A percentile compares a stretch with the other conserved stretches of the same genome.
These are phyloP conservation scores for Whalleya microplaca DNA, from an alignment of 2,329 filamentous ascomycete species.

Conservation along the genomic window DNA sequence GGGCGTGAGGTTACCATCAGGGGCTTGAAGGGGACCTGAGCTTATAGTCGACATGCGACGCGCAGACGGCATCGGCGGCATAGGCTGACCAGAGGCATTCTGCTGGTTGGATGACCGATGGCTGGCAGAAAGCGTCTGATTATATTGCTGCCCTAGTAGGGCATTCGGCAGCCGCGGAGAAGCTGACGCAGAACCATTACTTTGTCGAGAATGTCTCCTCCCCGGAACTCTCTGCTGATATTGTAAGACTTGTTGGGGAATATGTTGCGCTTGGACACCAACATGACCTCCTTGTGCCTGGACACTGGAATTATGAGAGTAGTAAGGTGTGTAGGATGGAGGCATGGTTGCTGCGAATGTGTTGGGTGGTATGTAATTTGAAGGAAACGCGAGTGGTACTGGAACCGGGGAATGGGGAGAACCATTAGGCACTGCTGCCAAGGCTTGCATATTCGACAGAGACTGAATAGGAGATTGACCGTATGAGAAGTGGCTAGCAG, in stretches of 20 bases:
- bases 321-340: constrained; percentile 2
- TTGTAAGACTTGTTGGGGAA: constrained; percentile 2
- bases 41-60: neutral
- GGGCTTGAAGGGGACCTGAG: neutral
- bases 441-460: constrained; percentile 5
- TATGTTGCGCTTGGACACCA: constrained; percentile 3
- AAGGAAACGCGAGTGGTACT: constrained; percentile 2
- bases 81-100: neutral
- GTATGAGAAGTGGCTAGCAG: constrained; percentile 12
- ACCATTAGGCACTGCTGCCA: neutral
- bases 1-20: neutral
- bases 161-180: neutral
- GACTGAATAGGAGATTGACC: constrained; percentile 16
- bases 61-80: neutral
- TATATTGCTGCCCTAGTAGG: neutral
- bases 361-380: constrained; percentile 6
- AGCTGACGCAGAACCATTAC: neutral
- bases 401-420: constrained; percentile 4
- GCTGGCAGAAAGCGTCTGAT: neutral
- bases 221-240: constrained; percentile 7
- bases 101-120: constrained; percentile 1
- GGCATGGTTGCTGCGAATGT: neutral
- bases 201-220: constrained; percentile 10
- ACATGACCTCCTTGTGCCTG: constrained; percentile 12
- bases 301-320: constrained; percentile 3